These are phyloP conservation scores for Smittium culicis DNA, from an alignment of 371 early-diverging fungal species.

Conservation along the genomic window DNA sequence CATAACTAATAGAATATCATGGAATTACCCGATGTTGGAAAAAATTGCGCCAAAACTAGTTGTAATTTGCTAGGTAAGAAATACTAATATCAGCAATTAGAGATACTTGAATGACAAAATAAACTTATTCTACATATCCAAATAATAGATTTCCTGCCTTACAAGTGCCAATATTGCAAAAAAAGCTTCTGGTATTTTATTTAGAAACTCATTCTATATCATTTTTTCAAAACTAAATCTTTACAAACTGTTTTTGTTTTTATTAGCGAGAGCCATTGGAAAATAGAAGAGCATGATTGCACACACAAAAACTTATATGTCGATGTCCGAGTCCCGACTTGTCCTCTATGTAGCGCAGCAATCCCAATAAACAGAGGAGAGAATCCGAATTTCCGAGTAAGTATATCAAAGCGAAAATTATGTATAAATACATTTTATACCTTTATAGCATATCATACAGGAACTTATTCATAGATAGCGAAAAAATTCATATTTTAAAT, in stretches of 20 bases:
- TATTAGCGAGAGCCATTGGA: constrained; percentile 28
- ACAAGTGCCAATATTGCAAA: constrained; percentile 17
- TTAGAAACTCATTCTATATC: constrained; percentile 12
- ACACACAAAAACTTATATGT: constrained; percentile 14
- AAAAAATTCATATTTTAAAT: no score
- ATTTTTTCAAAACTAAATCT: background rate
- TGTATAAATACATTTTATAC: no score
- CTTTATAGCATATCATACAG: no score
- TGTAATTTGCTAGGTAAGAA: constrained; percentile 9
- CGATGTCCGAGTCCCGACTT: constrained; percentile 26
- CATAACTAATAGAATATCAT: no score
- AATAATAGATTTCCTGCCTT: constrained; percentile 16
- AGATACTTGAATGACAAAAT: background rate
- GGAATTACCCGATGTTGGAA: constrained; percentile 9
- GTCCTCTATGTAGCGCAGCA: constrained; percentile 24
- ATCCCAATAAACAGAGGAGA: constrained; percentile 22
- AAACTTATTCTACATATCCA: background rate
- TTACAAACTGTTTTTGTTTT: background rate
- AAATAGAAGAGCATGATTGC: constrained; percentile 18
- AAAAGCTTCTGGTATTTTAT: constrained; percentile 24
- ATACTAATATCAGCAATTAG: no score
- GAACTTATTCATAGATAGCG: no score
- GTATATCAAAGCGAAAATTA: no score
- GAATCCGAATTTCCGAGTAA: constrained; percentile 20
- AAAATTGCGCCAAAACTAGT: background rate